Evolutionary conservation across 345 rosid genomes (phyloP).

Genomic region (Salix exigua): DNA sequence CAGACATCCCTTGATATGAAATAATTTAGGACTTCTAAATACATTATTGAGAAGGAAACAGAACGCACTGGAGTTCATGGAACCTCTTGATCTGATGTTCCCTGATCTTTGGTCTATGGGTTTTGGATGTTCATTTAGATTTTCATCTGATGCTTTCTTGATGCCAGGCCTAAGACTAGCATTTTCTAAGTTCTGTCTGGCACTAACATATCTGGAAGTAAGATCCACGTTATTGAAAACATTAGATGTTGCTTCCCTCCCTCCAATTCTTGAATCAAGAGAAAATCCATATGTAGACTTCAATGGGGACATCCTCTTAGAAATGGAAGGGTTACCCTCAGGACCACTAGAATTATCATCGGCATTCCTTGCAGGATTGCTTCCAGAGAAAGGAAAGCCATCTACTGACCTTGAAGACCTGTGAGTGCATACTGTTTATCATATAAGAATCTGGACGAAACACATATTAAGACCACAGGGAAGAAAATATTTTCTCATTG

Average conservation of each 20-base stretch:
- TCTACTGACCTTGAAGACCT: slow-evolving; percentile 39
- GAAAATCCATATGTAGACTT: slow-evolving; percentile 51
- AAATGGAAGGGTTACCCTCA: slow-evolving; percentile 67
- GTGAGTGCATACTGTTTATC: slow-evolving; percentile 40
- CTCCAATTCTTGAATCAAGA: slow-evolving; percentile 40
- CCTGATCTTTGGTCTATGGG: slow-evolving; percentile 43
- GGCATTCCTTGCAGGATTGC: slow-evolving; percentile 41
- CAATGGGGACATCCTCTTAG: slow-evolving; percentile 41
- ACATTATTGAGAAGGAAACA: slow-evolving; percentile 9
- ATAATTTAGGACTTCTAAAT: not conserved
- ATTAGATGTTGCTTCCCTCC: slow-evolving; percentile 41
- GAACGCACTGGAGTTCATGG: slow-evolving; percentile 14
- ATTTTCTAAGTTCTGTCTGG: slow-evolving; percentile 35
- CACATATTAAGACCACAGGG: slow-evolving; percentile 1
- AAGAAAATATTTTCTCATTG: slow-evolving; percentile 8
- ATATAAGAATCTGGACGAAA: slow-evolving; percentile 18
- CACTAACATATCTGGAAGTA: slow-evolving; percentile 39
- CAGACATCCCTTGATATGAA: not conserved
- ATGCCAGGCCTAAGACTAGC: slow-evolving; percentile 38
- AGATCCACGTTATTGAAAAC: slow-evolving; percentile 34
- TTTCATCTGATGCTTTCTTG: slow-evolving; percentile 39
- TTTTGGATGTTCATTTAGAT: slow-evolving; percentile 37
- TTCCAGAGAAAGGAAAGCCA: slow-evolving; percentile 47
- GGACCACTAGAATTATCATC: slow-evolving; percentile 77
- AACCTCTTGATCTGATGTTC: slow-evolving; percentile 53